Base-by-base conservation (phyloP, 1,284 basidiomycete species). In the Lentinus polychrous region DNA sequence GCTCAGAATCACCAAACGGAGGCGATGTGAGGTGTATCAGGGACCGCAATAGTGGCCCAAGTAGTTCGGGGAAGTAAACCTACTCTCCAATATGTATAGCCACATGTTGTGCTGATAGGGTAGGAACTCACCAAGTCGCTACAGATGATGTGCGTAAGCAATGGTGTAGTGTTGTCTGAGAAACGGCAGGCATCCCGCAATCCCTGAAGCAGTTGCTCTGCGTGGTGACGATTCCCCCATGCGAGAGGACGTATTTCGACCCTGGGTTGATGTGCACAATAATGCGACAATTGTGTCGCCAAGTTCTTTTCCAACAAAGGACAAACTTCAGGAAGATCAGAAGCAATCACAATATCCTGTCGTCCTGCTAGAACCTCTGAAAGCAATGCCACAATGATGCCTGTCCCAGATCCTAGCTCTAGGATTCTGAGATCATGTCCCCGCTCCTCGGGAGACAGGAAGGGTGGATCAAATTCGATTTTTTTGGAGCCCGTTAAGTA, bases 21-120 rank as follows among this genome's bases (percentile, higher is more conserved):
- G 72, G 67, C 0, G 79, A 75, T 0, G 87, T 81, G 18, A 90
- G 68, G 20, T 83, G 72, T 2, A 91, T 63, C 8, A 90, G 70
- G 1, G 81, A 77, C 8, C 84, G 78, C 18, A 91, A 66, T 8
- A 91, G 73, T 7, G 84, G 85, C 0, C 77, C 81, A 7, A 86
- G 69, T 2, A 91, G 73, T 50, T 83, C 78, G 0, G 84, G 81
- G 60, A 89, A 90, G 62, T 90, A 91, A 4, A 90, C 76, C 81
- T 87, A 41, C 48, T 52, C 40, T 17, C 24, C 42, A 15, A 18
- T 39, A 43, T 43, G 20, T 33, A 44, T 23, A 22, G 24, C 32
- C 14, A 35, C 17, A 22, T 17, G 32, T n/a, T n/a, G 11, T 35
- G 8, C 43, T 49, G 48, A 45, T 45, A 18, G 12, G 31, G 31